Percentiles rank a stretch among this genome's conserved stretches.
Conservation (phyloP, 495 filamentous ascomycete species). For the Lepraria neglecta region DNA sequence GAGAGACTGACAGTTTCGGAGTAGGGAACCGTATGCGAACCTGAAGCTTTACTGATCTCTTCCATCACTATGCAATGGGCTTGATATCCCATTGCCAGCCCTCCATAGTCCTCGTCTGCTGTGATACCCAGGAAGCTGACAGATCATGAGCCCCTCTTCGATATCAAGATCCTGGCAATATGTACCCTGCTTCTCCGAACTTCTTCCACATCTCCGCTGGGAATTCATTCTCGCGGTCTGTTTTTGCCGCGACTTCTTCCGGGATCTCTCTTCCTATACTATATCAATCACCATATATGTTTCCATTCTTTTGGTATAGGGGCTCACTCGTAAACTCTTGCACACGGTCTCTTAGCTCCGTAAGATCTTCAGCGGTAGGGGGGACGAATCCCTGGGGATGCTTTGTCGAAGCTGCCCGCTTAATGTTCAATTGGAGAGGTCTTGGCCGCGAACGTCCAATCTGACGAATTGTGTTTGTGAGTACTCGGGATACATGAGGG, state of each 20-base stretch:
- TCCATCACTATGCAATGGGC: slow-evolving; percentile 97
- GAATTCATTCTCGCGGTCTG: slow-evolving; percentile 83
- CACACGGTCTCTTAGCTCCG: slow-evolving; percentile 81
- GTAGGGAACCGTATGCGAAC: slow-evolving; percentile 31
- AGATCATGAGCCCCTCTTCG: slow-evolving; percentile 16
- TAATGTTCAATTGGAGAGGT: slow-evolving; percentile 24
- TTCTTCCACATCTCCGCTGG: slow-evolving; percentile 90
- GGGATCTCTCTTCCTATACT: slow-evolving; percentile 54
- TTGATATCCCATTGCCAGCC: slow-evolving; percentile 89
- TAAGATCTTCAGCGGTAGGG: slow-evolving; percentile 66
- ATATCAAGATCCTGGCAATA: not conserved
- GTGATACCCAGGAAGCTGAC: slow-evolving; percentile 80
- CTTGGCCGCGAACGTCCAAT: slow-evolving; percentile 19
- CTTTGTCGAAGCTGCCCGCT: slow-evolving; percentile 60
- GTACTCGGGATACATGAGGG: slow-evolving; percentile 1
- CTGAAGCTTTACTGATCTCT: slow-evolving; percentile 66
- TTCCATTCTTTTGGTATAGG: not conserved
- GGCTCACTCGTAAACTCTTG: slow-evolving; percentile 74
- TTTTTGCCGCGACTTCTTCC: slow-evolving; percentile 66
- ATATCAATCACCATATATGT: not conserved
- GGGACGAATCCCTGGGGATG: slow-evolving; percentile 79
- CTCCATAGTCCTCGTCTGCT: slow-evolving; percentile 88
- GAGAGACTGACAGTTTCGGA: slow-evolving; percentile 20
- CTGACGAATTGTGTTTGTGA: slow-evolving; percentile 23
- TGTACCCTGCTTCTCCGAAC: slow-evolving; percentile 72